Evolutionary conservation across 176 grass and related monocot species (phyloP).

Genomic region (Rhynchospora tenuis): DNA sequence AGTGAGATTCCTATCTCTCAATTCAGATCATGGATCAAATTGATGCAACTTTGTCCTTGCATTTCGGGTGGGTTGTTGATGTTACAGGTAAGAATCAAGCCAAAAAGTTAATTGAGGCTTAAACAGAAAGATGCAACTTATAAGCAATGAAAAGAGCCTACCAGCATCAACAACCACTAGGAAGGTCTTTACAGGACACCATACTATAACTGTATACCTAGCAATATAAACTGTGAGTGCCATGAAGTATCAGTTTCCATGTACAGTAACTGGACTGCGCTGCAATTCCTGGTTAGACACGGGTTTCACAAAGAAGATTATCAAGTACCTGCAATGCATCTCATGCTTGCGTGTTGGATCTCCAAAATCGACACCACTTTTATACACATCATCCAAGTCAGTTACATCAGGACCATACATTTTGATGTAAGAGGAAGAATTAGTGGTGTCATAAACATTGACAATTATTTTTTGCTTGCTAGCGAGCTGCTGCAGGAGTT

Average conservation of each 20-base stretch:
- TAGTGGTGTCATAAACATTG: conserved; percentile 65
- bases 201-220: neutral
- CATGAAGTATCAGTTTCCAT: neutral
- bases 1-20: neutral
- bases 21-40: neutral
- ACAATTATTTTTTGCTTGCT: conserved; percentile 80
- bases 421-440: conserved; percentile 47
- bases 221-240: neutral
- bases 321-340: conserved; percentile 70
- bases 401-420: conserved; percentile 62
- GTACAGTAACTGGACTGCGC: neutral
- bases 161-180: neutral
- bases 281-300: neutral
- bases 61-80: neutral
- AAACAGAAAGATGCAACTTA: neutral
- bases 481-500: conserved; percentile 71
- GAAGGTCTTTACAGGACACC: neutral
- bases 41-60: neutral
- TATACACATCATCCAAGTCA: conserved; percentile 23
- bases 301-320: neutral
- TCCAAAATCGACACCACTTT: conserved; percentile 62
- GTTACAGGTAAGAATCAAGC: neutral
- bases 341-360: conserved; percentile 69
- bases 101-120: neutral
- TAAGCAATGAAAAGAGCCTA: neutral